Base-by-base conservation (phyloP, 257 asterid species). In the Salvia splendens region DNA sequence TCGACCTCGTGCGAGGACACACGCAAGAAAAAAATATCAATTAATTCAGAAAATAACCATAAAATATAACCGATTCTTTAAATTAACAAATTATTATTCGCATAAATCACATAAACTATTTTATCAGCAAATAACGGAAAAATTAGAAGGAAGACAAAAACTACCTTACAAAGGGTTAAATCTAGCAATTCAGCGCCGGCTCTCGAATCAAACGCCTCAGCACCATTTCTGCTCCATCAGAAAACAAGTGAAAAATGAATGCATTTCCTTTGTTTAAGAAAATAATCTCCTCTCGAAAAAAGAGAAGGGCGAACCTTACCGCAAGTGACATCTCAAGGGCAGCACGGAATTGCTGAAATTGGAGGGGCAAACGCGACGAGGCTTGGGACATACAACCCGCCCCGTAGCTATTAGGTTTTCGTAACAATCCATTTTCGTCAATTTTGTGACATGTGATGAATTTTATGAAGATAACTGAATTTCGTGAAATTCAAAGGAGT, bases 311-410 rank as follows among this genome's bases (percentile, higher is more conserved):
- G 28, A 58, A 32, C 5, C 3, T 40, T 30, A 80, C 81, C 79
- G 61, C 3, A 36, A 63, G 70, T 70, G 75, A 66, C 62, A 65
- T 62, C 79, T 55, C 38, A 69, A 24, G 36, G 84, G 79, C 66
- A 46, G 10, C 16, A 36, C 15, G 43, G 68, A 48, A 54, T 53
- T 68, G 74, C 61, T 73, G 77, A 70, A 17, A 61, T 65, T 56
- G 58, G 70, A 62, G 1, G 72, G 65, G 9, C 70, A 63, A 63
- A 36, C 73, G 20, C 79, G 74, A 58, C 84, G 77, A 33, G 81
- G 81, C 73, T 69, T 80, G 30, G 84, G 79, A 57, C 81, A 80
- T 16, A 73, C 63, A 49, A 73, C 65, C 41, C 71, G 69, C 36
- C 70, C 78, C 76, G 65, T 51, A 6, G 75, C 62, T 58, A 63